A percentile compares a stretch with the other conserved stretches of the same genome.
Conservation (phyloP, 2,329 filamentous ascomycete species). For the Pyrenochaeta sp. region DNA sequence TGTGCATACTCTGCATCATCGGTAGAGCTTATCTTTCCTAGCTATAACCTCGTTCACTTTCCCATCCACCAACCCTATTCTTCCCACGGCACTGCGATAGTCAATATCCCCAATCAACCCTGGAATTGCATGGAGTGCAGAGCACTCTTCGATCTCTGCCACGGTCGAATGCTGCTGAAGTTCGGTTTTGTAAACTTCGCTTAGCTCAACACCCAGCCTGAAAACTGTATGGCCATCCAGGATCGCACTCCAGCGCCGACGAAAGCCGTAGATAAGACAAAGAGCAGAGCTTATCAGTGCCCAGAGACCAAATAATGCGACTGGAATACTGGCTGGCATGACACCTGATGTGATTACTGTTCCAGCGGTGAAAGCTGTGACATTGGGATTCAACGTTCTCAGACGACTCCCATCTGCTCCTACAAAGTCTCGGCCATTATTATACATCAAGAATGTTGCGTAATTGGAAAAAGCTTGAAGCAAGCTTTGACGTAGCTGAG, state of each 20-base stretch:
- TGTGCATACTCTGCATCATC: too few relatives aligned
- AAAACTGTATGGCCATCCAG: conserved; percentile 15
- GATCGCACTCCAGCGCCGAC: conserved; percentile 12
- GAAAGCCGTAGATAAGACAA: conserved; percentile 7
- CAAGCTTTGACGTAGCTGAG: conserved; percentile 5
- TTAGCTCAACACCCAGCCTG: conserved; percentile 3
- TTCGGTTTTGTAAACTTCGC: background rate
- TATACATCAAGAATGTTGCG: conserved; percentile 11
- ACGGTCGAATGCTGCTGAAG: background rate
- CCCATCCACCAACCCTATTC: conserved; percentile 4
- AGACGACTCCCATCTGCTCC: background rate
- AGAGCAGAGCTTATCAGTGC: conserved; percentile 3
- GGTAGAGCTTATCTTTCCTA: too few relatives aligned
- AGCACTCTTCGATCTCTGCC: conserved; percentile 1
- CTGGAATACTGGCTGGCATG: conserved; percentile 4
- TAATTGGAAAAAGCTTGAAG: conserved; percentile 7
- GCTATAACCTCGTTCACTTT: too few relatives aligned
- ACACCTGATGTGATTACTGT: conserved; percentile 5
- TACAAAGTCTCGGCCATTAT: conserved; percentile 11
- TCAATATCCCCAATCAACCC: conserved; percentile 8
- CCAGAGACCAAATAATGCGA: conserved; percentile 8
- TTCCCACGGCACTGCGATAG: background rate
- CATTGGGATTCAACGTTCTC: conserved; percentile 2
- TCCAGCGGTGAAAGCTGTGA: conserved; percentile 3
- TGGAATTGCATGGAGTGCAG: background rate